phyloP scores from a whole-genome alignment of 371 early-diverging fungal species.

The Mortierella sp. region DNA sequence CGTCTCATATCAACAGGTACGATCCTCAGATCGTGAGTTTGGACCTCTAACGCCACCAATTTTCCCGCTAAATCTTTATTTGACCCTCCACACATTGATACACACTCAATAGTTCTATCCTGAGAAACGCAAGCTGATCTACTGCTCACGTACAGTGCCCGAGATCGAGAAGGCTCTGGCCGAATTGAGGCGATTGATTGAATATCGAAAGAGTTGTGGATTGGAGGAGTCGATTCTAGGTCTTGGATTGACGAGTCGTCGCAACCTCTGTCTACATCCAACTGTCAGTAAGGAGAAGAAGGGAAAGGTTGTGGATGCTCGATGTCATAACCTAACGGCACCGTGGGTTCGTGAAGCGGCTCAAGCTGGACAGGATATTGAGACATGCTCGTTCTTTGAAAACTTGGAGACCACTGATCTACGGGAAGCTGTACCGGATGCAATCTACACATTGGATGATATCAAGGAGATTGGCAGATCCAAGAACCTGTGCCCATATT shows the following conservation, averaged over 20 bases:
- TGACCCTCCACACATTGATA: not conserved
- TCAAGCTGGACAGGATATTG: slow-evolving; percentile 57
- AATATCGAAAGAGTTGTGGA: slow-evolving; percentile 78
- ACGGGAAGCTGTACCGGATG: slow-evolving; percentile 80
- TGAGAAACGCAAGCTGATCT: slow-evolving; percentile 94
- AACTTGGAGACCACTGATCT: slow-evolving; percentile 75
- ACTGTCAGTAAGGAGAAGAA: slow-evolving; percentile 84
- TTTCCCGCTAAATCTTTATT: not conserved
- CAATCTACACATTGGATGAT: slow-evolving; percentile 97
- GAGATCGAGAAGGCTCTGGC: slow-evolving; percentile 99
- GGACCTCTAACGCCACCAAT: slow-evolving; percentile 48
- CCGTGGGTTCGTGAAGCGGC: slow-evolving; percentile 92
- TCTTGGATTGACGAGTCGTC: slow-evolving; percentile 94
- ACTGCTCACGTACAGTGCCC: slow-evolving; percentile 99
- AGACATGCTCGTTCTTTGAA: slow-evolving; percentile 89
- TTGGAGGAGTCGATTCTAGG: slow-evolving; percentile 89
- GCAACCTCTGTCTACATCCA: slow-evolving; percentile 97
- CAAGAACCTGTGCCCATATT: slow-evolving; percentile 95
- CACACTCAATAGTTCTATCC: slow-evolving; percentile 76
- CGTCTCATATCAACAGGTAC: slow-evolving; percentile 95
- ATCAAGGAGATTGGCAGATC: slow-evolving; percentile 81
- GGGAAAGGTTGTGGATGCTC: slow-evolving; percentile 90
- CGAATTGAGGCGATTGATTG: slow-evolving; percentile 94
- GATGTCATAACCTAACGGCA: slow-evolving; percentile 92
- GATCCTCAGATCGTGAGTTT: not conserved